These are phyloP conservation scores for Epicoccum sorghinum DNA, from an alignment of 2,329 filamentous ascomycete genomes.

Conservation along the genomic window DNA sequence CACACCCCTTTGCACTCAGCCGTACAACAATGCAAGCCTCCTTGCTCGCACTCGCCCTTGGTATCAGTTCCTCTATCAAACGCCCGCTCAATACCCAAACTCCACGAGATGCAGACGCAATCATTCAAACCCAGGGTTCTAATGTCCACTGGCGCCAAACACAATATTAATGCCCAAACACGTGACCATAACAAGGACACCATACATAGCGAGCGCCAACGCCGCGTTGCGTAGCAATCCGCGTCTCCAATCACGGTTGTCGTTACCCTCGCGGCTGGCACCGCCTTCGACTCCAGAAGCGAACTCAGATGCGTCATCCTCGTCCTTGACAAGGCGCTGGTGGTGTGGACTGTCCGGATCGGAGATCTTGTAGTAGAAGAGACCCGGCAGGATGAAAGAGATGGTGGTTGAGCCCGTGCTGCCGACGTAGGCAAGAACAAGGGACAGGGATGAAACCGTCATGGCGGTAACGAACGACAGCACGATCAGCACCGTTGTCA, in stretches of 20 bases:
- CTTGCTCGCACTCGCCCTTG: too few species aligned
- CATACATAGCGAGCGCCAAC: slow-evolving; percentile 80
- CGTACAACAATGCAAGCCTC: too few species aligned
- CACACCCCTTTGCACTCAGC: too few species aligned
- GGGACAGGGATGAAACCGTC: slow-evolving; percentile 86
- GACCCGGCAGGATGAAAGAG: slow-evolving; percentile 91
- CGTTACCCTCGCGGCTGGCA: slow-evolving; percentile 52
- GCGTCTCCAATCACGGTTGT: slow-evolving; percentile 68
- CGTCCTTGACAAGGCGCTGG: slow-evolving; percentile 85
- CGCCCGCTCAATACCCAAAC: not conserved
- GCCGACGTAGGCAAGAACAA: slow-evolving; percentile 92
- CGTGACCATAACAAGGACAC: slow-evolving; percentile 84
- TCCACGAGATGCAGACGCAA: too few species aligned
- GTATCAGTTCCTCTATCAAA: too few species aligned
- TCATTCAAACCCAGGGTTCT: too few species aligned
- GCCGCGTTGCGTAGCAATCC: slow-evolving; percentile 72
- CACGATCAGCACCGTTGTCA: slow-evolving; percentile 85
- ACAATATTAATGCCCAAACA: slow-evolving; percentile 87
- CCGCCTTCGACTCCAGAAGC: slow-evolving; percentile 58
- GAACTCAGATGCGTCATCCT: slow-evolving; percentile 78
- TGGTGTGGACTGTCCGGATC: slow-evolving; percentile 85
- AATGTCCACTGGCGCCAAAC: slow-evolving; percentile 53
- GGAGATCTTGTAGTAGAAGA: slow-evolving; percentile 99
- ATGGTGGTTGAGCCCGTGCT: slow-evolving; percentile 94
- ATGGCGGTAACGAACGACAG: slow-evolving; percentile 87